A percentile compares a stretch with the other conserved stretches of the same genome.
phyloP scores from a whole-genome alignment of 176 grass and related monocot genomes.

The Melocanna baccifera region DNA sequence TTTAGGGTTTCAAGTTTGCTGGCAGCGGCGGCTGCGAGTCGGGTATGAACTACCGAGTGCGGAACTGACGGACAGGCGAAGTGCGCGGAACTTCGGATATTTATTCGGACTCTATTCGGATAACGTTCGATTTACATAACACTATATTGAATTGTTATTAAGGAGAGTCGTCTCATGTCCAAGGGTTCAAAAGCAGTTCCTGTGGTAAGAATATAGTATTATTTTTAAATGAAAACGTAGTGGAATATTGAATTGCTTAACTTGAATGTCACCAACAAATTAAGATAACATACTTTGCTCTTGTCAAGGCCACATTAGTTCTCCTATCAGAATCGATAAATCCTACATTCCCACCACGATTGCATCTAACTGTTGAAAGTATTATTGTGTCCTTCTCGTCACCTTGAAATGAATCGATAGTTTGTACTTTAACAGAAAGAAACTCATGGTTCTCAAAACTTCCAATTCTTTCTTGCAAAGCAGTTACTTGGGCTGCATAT shows the following conservation, averaged over 20 bases:
- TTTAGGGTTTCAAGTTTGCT: conserved; percentile 34
- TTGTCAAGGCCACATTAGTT: conserved; percentile 51
- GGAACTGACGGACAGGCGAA: too few species aligned
- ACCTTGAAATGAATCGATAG: conserved; percentile 52
- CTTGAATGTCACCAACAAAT: too few species aligned
- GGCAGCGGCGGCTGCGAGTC: conserved; percentile 14
- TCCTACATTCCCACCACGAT: conserved; percentile 18
- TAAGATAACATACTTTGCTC: conserved; percentile 29
- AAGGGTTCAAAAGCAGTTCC: not conserved
- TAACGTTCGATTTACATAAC: too few species aligned
- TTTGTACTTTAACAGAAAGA: conserved; percentile 30
- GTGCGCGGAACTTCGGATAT: too few species aligned
- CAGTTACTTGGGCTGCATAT: conserved; percentile 51
- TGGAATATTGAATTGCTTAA: not conserved
- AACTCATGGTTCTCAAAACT: not conserved
- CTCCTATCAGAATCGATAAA: conserved; percentile 36
- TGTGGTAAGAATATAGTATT: not conserved
- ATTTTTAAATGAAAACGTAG: not conserved
- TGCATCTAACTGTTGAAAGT: conserved; percentile 48
- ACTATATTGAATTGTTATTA: not conserved
- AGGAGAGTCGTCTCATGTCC: not conserved
- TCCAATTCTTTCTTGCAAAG: conserved; percentile 30
- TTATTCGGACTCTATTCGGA: too few species aligned
- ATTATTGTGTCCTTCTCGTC: conserved; percentile 49
- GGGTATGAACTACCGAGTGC: not conserved